phyloP scores from a whole-genome alignment of 345 rosid genomes.

The Boechera retrofracta region DNA sequence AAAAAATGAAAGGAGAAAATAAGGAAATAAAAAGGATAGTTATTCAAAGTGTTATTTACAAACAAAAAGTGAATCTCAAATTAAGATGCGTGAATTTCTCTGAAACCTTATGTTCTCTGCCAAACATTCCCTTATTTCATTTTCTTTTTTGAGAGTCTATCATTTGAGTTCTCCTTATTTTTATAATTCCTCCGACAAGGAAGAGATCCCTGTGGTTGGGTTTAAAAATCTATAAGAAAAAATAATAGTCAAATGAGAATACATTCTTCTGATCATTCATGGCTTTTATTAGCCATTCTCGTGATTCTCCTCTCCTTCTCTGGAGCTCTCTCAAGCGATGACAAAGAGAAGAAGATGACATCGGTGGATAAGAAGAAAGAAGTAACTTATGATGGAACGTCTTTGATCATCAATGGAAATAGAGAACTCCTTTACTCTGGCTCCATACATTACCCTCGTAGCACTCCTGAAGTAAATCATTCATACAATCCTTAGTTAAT shows the following conservation, averaged over 20 bases:
- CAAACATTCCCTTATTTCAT: constrained; percentile 35
- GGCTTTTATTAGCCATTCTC: constrained; percentile 43
- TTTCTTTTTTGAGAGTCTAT: constrained; percentile 10
- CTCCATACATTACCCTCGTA: constrained; percentile 51
- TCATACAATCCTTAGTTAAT: not conserved
- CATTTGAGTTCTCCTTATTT: constrained; percentile 36
- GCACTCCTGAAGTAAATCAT: constrained; percentile 49
- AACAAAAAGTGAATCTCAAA: constrained; percentile 33
- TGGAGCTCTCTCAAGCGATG: constrained; percentile 22
- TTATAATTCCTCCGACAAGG: constrained; percentile 17
- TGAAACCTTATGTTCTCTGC: constrained; percentile 34
- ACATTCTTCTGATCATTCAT: constrained; percentile 28
- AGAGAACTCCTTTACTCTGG: constrained; percentile 50
- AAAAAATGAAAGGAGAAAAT: constrained; percentile 11
- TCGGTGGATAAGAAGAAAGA: constrained; percentile 29
- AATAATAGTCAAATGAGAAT: constrained; percentile 33
- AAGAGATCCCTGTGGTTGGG: constrained; percentile 3
- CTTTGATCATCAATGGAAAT: constrained; percentile 47
- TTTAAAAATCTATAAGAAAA: not conserved
- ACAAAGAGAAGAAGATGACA: constrained; percentile 5
- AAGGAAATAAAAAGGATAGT: constrained; percentile 17
- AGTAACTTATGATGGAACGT: constrained; percentile 51
- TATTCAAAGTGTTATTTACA: constrained; percentile 7
- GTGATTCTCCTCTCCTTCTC: constrained; percentile 39
- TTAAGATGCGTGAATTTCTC: constrained; percentile 41